Base-by-base conservation (phyloP, 352 stramenopile species). In the Aphanomyces euteiches region DNA sequence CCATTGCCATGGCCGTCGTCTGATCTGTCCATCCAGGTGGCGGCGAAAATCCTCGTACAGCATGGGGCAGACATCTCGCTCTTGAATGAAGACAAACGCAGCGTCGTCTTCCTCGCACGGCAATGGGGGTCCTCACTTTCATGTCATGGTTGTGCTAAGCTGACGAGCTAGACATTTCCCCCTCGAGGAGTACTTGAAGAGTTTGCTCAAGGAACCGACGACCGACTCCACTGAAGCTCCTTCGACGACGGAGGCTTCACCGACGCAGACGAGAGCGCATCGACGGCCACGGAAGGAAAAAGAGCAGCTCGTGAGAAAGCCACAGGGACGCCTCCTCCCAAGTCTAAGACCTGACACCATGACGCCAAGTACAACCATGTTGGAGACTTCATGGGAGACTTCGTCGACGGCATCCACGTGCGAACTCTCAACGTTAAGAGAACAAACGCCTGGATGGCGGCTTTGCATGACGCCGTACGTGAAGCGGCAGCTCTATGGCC, bases 41-140 rank as follows among this genome's bases (percentile, higher is more conserved):
- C 82, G 5, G 85, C 80, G 0, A 70, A 78, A 47, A 75, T 90
- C 3, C 74, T 92, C 2, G 66, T 90, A 2, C 76, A 79, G 1
- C 66, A 90, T 45, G 84, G 83, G n/a, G 84, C 83, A 0, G 88
- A 78, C 56, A 72, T 79, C 4, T 90, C 77, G 37, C 76, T 79
- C 38, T 87, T 87, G 60, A 90, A 92, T 66, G 84, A 90, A 70
- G 84, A 90, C 72, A 90, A 89, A 64, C 75, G 77, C 37, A 92
- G 78, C 43, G 83, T 89, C 12, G 76, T 92, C 45, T 92, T 90
- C 43, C 63, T 92, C 12, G 81, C 83, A 21, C 87, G 89, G 73
- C 90, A 92, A 68, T 92, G 84, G 84, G 74, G 80, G 7, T 73
- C 34, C 17, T 66, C 58, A 34, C 38, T 15, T 17, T 41, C 8